These are phyloP conservation scores for Pseudocercospora cruenta DNA, from an alignment of 2,329 filamentous ascomycete genomes.

Conservation along the genomic window DNA sequence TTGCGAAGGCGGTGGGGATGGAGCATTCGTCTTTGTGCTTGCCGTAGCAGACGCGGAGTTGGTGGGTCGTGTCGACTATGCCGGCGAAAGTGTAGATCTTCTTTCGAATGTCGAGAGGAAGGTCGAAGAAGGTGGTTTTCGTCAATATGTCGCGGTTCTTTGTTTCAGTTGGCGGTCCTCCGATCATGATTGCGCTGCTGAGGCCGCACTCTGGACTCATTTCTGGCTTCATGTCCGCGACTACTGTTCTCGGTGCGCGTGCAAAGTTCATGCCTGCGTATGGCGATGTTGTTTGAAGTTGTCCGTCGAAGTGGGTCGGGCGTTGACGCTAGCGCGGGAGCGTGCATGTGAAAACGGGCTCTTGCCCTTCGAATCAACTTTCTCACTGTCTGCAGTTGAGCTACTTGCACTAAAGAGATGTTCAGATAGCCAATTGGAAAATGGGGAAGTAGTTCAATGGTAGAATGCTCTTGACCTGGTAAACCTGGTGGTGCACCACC, in stretches of 20 bases:
- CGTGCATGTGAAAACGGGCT: conserved; percentile 1
- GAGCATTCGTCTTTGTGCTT: not conserved
- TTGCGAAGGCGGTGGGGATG: not conserved
- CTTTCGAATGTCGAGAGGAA: not conserved
- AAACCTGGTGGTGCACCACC: no score
- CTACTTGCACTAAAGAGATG: no score
- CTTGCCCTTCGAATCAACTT: no score
- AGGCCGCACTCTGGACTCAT: not conserved
- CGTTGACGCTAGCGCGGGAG: not conserved
- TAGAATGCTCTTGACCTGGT: no score
- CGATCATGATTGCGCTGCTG: not conserved
- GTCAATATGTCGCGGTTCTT: not conserved
- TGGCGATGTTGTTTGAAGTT: not conserved
- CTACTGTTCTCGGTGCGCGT: not conserved
- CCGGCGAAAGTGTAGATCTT: not conserved
- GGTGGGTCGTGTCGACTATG: not conserved
- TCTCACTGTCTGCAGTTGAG: no score
- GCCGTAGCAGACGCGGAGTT: not conserved
- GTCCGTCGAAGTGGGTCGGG: not conserved
- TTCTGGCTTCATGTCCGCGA: not conserved
- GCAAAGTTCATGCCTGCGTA: not conserved
- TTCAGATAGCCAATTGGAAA: no score
- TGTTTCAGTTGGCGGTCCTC: not conserved
- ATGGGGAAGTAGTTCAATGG: no score
- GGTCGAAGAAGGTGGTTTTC: not conserved